Evolutionary conservation across 495 filamentous ascomycete species (phyloP).

Genomic region (Neurospora africana): DNA sequence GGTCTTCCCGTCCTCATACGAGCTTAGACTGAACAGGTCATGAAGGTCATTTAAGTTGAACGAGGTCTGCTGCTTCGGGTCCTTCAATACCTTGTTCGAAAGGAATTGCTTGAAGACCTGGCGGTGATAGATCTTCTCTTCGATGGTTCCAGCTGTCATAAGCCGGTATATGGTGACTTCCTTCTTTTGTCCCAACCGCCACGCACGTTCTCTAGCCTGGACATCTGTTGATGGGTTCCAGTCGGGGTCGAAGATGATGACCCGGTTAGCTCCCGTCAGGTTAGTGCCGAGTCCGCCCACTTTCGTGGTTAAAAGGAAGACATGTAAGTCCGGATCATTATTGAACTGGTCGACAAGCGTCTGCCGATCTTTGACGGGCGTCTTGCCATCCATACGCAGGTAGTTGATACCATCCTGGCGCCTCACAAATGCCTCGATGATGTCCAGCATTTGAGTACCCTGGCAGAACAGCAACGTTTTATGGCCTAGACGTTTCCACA

Average conservation of each 20-base stretch:
- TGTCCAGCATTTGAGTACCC: conserved; percentile 85
- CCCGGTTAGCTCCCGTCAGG: conserved; percentile 84
- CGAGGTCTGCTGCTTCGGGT: conserved; percentile 78
- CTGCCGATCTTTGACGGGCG: conserved; percentile 72
- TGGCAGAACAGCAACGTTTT: conserved; percentile 89
- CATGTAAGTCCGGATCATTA: conserved; percentile 59
- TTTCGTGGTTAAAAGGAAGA: conserved; percentile 89
- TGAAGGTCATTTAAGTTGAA: conserved; percentile 81
- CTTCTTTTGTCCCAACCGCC: conserved; percentile 88
- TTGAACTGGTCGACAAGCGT: conserved; percentile 87
- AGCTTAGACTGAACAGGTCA: conserved; percentile 77
- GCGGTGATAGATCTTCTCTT: conserved; percentile 97
- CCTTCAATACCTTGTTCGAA: conserved; percentile 84
- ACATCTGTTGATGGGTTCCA: conserved; percentile 95
- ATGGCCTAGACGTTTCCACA: conserved; percentile 80
- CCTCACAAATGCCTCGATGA: conserved; percentile 70
- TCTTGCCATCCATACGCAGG: conserved; percentile 86
- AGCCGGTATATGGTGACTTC: conserved; percentile 90
- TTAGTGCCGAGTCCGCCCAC: conserved; percentile 92
- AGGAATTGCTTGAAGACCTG: conserved; percentile 97
- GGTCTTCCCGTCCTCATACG: conserved; percentile 55
- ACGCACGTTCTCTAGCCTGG: conserved; percentile 91
- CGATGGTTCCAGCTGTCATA: conserved; percentile 95
- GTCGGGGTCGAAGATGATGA: conserved; percentile 96
- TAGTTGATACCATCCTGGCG: conserved; percentile 60